phyloP scores from a whole-genome alignment of 306 rosid species.

The Acacia confusa region DNA sequence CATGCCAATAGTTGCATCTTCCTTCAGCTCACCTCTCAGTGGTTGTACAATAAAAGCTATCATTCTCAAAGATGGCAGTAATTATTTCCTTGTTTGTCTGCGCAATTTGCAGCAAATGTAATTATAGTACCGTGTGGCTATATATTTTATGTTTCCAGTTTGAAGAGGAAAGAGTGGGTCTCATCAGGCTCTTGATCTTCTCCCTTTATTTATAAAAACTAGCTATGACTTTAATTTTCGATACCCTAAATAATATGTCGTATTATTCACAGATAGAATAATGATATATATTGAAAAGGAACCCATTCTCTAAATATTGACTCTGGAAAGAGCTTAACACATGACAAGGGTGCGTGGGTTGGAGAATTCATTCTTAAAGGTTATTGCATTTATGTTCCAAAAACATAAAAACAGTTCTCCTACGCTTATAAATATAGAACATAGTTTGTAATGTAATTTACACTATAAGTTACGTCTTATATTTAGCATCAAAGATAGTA shows the following conservation, averaged over 20 bases:
- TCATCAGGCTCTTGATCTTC: neutral
- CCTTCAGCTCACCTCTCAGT: conserved; percentile 3
- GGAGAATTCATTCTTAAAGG: neutral
- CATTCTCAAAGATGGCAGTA: neutral
- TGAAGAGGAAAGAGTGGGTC: neutral
- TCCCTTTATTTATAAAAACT: neutral
- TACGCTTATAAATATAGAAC: too few species aligned
- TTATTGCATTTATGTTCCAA: too few species aligned
- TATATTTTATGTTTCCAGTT: neutral
- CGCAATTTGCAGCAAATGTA: neutral
- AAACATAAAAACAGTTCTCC: neutral
- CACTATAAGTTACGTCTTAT: too few species aligned
- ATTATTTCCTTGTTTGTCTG: neutral
- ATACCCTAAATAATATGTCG: neutral
- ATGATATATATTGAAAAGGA: neutral
- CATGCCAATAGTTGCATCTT: conserved; percentile 2
- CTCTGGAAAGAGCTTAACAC: neutral
- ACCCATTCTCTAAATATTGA: neutral
- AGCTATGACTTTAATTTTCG: neutral
- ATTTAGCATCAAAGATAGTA: too few species aligned
- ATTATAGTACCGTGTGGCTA: neutral
- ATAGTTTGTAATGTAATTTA: too few species aligned
- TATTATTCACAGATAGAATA: too few species aligned
- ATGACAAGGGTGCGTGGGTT: neutral
- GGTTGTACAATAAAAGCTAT: neutral